These are phyloP conservation scores for Kwoniella sp. DNA, from an alignment of 768 basidiomycete species.

Conservation along the genomic window DNA sequence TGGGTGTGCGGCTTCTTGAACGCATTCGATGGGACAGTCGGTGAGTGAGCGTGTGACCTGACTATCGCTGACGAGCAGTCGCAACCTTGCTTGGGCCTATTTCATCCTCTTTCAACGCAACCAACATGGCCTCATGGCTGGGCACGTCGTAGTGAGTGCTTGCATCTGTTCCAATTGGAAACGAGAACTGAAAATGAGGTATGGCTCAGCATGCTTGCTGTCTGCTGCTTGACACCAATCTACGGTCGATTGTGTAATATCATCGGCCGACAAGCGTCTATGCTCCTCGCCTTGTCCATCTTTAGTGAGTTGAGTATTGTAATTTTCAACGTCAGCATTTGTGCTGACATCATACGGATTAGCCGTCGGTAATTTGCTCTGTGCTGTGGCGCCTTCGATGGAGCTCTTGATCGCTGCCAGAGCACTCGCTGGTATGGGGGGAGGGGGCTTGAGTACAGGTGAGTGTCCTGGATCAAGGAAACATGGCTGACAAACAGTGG, in stretches of 20 bases:
- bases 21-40: constrained; percentile 39
- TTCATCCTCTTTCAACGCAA: constrained; percentile 40
- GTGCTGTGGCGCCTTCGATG: constrained; percentile 43
- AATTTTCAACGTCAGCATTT: background rate
- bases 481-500: constrained; percentile 14
- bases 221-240: constrained; percentile 46
- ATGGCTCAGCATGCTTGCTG: constrained; percentile 30
- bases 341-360: background rate
- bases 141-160: constrained; percentile 47
- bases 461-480: background rate
- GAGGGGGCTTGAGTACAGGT: constrained; percentile 40
- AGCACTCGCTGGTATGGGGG: constrained; percentile 45
- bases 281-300: constrained; percentile 33
- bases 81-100: constrained; percentile 41
- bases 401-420: constrained; percentile 38
- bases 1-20: constrained; percentile 39
- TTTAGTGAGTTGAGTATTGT: constrained; percentile 23
- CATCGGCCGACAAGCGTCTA: constrained; percentile 35
- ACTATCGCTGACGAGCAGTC: constrained; percentile 9
- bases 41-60: constrained; percentile 10
- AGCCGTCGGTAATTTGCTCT: constrained; percentile 40
- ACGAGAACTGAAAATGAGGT: no score
- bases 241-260: constrained; percentile 46
- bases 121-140: constrained; percentile 50
- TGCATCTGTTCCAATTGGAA: no score